Evolutionary conservation across 2,329 filamentous ascomycete species (phyloP), one percentile per base, ranked within the genome.

Genomic region (Aureobasidium melanogenum): DNA sequence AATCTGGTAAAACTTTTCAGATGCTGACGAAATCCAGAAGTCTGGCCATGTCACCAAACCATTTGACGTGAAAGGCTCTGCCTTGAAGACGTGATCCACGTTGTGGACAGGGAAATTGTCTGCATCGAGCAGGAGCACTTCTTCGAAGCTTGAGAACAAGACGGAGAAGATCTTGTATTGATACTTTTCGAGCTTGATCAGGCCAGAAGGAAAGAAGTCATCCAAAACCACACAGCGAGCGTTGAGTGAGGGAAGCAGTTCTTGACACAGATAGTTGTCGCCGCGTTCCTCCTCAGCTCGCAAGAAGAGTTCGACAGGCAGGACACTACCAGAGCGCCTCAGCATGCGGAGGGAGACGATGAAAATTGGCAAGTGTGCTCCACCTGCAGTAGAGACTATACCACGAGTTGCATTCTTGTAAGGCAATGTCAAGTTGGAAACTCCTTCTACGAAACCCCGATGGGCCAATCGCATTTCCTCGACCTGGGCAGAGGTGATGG

Each of bases 101-200:
- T 74, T 69, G 8, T 72, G 66, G 2, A 80, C 62, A 0, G 78
- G 76, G 39, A 80, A 77, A 38, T 74, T 73, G 52, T 80, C 79
- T 2, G 76, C 77, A 62, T 81, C 79, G 14, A 81, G 68, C 65
- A 79, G 80, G 7, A 81, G 70, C 9, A 80, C 71, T 32, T 79
- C 71, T 63, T 78, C 74, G 59, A 81, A 82, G 1, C 76, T 76
- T 6, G 77, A 79, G 66, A 80, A 78, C 5, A 81, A 70, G 65
- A 81, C 75, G 1, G 78, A 75, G 28, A 81, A 74, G 1, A 74
- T 70, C 65, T 81, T 81, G 66, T 77, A 74, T 64, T 80, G 79
- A 66, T 77, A 81, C 22, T 74, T 72, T 17, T 70, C 67, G 52
- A 80, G 73, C 14, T 72, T 66, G 17, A 73, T 66, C 7, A 67